Evolutionary conservation across 139 green algal species (phyloP), one percentile per base, ranked within the genome.

Genomic region (Helicosporidium sp.): DNA sequence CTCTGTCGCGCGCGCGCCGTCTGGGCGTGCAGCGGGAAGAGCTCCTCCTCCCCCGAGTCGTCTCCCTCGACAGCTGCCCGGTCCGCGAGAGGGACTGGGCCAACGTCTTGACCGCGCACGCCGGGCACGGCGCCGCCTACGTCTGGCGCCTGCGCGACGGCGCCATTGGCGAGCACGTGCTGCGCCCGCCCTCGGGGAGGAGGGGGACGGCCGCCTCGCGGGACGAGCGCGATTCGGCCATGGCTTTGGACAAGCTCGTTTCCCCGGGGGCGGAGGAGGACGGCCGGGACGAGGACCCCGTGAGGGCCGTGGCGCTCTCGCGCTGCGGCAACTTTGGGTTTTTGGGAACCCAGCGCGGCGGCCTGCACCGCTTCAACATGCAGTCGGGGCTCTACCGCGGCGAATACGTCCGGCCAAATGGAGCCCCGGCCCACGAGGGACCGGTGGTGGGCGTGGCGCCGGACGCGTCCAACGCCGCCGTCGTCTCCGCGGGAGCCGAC

Each of bases 261-360:
- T n/a, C n/a, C n/a, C n/a, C n/a, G n/a, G n/a, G n/a, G n/a, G n/a
- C n/a, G n/a, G n/a, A n/a, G n/a, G n/a, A n/a, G n/a, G n/a, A n/a
- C n/a, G n/a, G n/a, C n/a, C n/a, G n/a, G n/a, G n/a, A 37, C 10
- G 26, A 48, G 20, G 58, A 61, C 12, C 54, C 73, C 5, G 77
- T 76, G 7, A 83, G 68, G 3, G 46, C 73, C 6, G 80, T 91
- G 18, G 66, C 60, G 1, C 57, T 94, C 26, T 84, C 62, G 60
- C 52, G 52, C 43, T 98, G 89, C 64, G 89, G 89, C 42, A 97
- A 96, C 71, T 98, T 92, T 66, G 90, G 67, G 1, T 35, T 97
- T 18, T 77, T 98, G 19, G 89, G 87, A 18, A 75, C 37, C 16
- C 64, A 51, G 2, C 54, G 20, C 1, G 89, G 89, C 0, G 71